Base-by-base conservation (phyloP, 208 protist genomes). In the Trypanosoma cruzi region DNA sequence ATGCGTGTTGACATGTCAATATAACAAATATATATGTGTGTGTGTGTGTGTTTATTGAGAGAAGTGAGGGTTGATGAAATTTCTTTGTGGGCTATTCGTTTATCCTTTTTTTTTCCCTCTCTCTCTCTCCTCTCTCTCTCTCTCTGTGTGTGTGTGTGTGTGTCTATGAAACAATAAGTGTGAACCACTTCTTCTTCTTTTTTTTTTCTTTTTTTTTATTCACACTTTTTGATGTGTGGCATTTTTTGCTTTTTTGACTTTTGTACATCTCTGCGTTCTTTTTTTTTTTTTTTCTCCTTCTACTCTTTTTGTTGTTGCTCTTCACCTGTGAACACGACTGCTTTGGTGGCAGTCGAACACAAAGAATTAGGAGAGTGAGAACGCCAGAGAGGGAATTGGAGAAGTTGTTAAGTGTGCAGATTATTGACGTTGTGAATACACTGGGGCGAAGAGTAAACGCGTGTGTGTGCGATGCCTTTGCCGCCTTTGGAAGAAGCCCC, bases 401-500 rank as follows among this genome's bases (percentile, higher is more conserved):
- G 24, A 20, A 22, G 1, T n/a, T 44, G 18, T 14, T 14, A 7
- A 44, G 40, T 44, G 40, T 7, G 40, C 40, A 16, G 40, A 44
- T 7, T 44, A 2, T 7, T 44, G 3, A 44, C 26, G 48, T 4
- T 53, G 26, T 26, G 8, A 28, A 42, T 26, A 63, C 24, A 42
- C 20, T 11, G 1, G n/a, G 24, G 34, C 10, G 20, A 50, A 49
- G 4, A 50, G 24, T 26, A 29, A 58, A 46, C 26, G 52, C 0
- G 22, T 54, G 24, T 28, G 18, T 4, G 22, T 54, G 24, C 31
- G 18, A 83, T 81, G 73, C 68, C 85, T 44, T 66, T 87, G 5
- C 89, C 84, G 14, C 89, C 89, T 16, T 57, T 93, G 67, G 86
- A 88, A 65, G 64, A 73, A 13, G 82, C 83, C 20, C 71, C 77